Percentiles rank a stretch among this genome's conserved stretches.
Conservation (phyloP, 345 rosid species). For the Streptanthus diversifolius region DNA sequence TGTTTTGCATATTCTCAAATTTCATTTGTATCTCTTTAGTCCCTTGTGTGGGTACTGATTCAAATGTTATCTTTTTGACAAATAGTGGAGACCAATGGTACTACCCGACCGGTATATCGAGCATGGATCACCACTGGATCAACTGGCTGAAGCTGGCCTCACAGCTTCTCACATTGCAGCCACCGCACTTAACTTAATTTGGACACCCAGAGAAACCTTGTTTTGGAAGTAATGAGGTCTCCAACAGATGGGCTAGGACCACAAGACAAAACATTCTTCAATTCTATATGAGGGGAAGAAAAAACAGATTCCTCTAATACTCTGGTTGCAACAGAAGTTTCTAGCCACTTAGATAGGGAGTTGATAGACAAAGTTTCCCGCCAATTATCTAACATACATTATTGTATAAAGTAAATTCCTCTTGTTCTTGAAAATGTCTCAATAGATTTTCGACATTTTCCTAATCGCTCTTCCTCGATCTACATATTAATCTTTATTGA, state of each 20-base stretch:
- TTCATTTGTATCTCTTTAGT: neutral
- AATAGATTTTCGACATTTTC: too few species aligned
- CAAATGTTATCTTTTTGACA: neutral
- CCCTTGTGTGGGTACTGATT: neutral
- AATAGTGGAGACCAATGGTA: conserved; percentile 88
- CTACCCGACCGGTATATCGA: conserved; percentile 79
- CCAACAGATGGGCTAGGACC: neutral
- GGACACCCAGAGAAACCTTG: conserved; percentile 58
- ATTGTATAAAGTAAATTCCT: neutral
- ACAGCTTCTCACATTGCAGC: conserved; percentile 88
- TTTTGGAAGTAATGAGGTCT: neutral
- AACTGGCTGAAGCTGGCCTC: conserved; percentile 71
- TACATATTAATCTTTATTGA: too few species aligned
- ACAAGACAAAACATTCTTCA: neutral
- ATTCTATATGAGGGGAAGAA: neutral
- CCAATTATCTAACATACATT: neutral
- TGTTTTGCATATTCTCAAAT: neutral
- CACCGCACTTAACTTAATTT: conserved; percentile 63
- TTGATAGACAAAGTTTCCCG: neutral
- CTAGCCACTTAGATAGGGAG: neutral
- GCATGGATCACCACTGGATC: conserved; percentile 78
- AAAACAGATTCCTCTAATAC: neutral
- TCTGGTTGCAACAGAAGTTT: neutral
- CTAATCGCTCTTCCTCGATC: too few species aligned
- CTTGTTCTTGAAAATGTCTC: neutral